phyloP scores from a whole-genome alignment of 164 flowering plant species.

The Nelumbo lutea region DNA sequence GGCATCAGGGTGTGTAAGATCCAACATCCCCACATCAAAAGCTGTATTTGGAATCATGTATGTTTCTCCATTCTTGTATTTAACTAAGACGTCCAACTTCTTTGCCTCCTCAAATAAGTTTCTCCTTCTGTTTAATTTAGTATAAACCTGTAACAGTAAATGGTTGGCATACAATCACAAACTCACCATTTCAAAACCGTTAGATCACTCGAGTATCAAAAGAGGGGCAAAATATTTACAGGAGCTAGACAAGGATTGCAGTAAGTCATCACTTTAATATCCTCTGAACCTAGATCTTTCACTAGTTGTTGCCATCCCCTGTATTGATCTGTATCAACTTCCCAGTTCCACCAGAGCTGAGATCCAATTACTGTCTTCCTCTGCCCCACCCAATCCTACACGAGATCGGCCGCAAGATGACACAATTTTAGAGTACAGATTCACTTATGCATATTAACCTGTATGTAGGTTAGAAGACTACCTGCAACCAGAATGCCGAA shows the following conservation, averaged over 20 bases:
- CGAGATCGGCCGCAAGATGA: not conserved
- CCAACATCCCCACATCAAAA: conserved; percentile 87
- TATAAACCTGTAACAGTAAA: conserved; percentile 37
- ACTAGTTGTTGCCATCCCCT: conserved; percentile 59
- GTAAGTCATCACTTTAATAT: conserved; percentile 77
- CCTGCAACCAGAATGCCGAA: conserved; percentile 94
- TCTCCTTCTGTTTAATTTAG: conserved; percentile 54
- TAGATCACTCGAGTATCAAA: not conserved
- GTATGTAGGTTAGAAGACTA: conserved; percentile 10
- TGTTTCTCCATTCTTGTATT: conserved; percentile 56
- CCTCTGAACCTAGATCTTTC: conserved; percentile 42
- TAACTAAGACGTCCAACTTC: conserved; percentile 60
- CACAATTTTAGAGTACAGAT: not conserved
- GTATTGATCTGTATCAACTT: conserved; percentile 60
- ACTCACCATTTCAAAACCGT: not conserved
- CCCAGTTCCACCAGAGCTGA: conserved; percentile 97
- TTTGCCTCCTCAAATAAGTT: conserved; percentile 70
- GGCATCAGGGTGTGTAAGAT: conserved; percentile 70
- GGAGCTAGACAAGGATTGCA: conserved; percentile 91
- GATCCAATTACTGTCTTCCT: conserved; percentile 77
- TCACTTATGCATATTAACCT: not conserved
- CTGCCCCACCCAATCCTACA: conserved; percentile 88
- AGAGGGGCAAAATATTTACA: conserved; percentile 28
- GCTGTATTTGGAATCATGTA: conserved; percentile 85
- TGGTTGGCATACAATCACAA: not conserved